Conservation (phyloP, 345 rosid species). For the Brassica nigra region DNA sequence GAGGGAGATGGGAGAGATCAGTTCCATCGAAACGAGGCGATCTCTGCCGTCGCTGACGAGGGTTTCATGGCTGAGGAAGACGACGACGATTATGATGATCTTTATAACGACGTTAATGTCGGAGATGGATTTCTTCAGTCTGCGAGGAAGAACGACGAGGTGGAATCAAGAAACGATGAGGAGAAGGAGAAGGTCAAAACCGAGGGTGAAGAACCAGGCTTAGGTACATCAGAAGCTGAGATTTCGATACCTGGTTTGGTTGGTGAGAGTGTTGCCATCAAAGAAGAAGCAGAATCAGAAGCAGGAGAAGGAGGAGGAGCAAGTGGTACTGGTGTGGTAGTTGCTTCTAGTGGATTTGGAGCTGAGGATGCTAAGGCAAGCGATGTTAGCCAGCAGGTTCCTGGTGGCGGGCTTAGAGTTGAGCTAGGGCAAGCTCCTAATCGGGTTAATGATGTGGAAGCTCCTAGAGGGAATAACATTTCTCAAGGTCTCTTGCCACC, state of each 20-base stretch:
- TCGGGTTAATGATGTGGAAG: conserved; percentile 44
- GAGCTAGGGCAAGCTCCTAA: conserved; percentile 54
- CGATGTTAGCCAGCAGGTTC: conserved; percentile 42
- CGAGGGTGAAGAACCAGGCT: conserved; percentile 26
- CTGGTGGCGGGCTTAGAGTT: conserved; percentile 63
- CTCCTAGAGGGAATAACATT: conserved; percentile 40
- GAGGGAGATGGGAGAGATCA: conserved; percentile 60
- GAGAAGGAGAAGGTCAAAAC: conserved; percentile 22
- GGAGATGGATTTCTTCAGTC: conserved; percentile 78
- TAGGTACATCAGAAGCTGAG: conserved; percentile 33
- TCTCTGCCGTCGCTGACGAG: conserved; percentile 73
- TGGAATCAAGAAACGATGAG: conserved; percentile 42
- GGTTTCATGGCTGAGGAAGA: conserved; percentile 65
- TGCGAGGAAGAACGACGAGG: conserved; percentile 54
- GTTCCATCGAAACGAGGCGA: conserved; percentile 66
- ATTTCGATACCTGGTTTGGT: conserved; percentile 47
- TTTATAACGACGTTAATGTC: conserved; percentile 79
- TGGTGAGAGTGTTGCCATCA: conserved; percentile 41
- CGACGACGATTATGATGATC: conserved; percentile 82
- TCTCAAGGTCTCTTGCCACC: conserved; percentile 44
- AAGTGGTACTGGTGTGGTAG: conserved; percentile 31
- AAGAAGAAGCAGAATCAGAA: conserved; percentile 27
- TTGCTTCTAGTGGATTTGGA: conserved; percentile 44
- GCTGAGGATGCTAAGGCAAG: conserved; percentile 48
- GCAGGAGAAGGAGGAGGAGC: conserved; percentile 1